Evolutionary conservation across 1,284 basidiomycete genomes (phyloP), one percentile per base, ranked within the genome.

Genomic region (Moesziomyces sp.): DNA sequence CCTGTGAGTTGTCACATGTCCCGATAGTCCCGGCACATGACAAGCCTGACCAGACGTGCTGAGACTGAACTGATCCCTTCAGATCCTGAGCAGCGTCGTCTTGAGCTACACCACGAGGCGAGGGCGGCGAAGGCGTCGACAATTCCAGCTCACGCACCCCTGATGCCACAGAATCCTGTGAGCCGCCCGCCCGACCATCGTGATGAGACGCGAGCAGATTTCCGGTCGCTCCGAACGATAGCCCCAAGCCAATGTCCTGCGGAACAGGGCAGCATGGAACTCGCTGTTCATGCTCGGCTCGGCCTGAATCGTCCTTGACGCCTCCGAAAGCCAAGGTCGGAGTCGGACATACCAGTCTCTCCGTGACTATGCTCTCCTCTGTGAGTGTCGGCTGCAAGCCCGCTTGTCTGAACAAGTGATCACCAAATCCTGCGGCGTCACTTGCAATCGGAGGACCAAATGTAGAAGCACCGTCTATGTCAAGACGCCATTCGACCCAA

Each of bases 81-180:
- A 18, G 6, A 5, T 16, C 7, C 16, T 18, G 6, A 18, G 18
- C 38, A 40, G 5, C 16, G 6, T 40, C 16, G 35, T 13, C 24
- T 24, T 7, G 46, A 18, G 9, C 53, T 44, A 10, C 24, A n/a
- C 5, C 18, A 14, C 13, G 38, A 40, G 16, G 38, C 6, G 35
- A 16, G 7, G 35, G 21, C 2, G 21, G 3, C 13, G 38, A 42
- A n/a, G 38, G 13, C 18, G 58, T 10, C 4, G 58, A 60, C 26
- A 60, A 21, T 5, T 60, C 47, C 46, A 60, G 28, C 8, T 40
- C 46, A 16, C 26, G 21, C 11, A 60, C 52, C 28, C 46, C 7
- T 9, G 58, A 30, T 16, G 46, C 38, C 9, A 60, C 49, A 5
- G 14, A 26, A n/a, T 60, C 38, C 10, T 40, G 46, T 16, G 38